Base-by-base conservation (phyloP, 345 rosid genomes). In the Arabidopsis suecica region DNA sequence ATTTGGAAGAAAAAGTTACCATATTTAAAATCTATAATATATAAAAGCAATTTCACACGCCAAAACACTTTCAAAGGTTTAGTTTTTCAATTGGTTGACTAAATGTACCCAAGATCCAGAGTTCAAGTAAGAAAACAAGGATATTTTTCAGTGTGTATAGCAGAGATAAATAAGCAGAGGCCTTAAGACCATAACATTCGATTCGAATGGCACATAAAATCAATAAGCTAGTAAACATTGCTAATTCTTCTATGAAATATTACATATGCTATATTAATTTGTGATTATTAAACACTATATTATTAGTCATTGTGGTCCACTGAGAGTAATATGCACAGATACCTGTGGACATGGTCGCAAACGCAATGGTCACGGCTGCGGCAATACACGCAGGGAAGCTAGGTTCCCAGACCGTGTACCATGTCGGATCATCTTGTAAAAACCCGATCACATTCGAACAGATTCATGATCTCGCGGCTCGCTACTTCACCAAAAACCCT, bases 401-500 rank as follows among this genome's bases (percentile, higher is more conserved):
- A 12, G 33, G 71, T 1, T 69, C 78, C n/a, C 76, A 77, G 10
- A 58, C 53, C 6, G 89, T 94, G 44, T 91, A 91, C 64, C 98
- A 94, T 30, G 83, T 91, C n/a, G 95, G 96, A 0, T 91, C 96
- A 0, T 89, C 96, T 1, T 44, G 76, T 18, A 78, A 86, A 57
- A 87, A 87, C 51, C 89, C 93, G 0, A 0, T 91, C 6, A 83
- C 18, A 59, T 84, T 84, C 72, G 3, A 0, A 3, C 36, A 83
- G 33, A 73, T 94, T 76, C 86, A 86, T 22, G 95, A 89, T 33
- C 83, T 65, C 13, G 86, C 79, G 1, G 71, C 76, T 22, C 55
- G 65, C 3, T 87, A 89, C 81, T 94, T 94, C 76, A 65, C 83
- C 5, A 74, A 81, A 60, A 88, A 77, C 16, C 97, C 98, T 7